Evolutionary conservation across 768 basidiomycete species (phyloP).

Genomic region (Steccherinum ochraceum): DNA sequence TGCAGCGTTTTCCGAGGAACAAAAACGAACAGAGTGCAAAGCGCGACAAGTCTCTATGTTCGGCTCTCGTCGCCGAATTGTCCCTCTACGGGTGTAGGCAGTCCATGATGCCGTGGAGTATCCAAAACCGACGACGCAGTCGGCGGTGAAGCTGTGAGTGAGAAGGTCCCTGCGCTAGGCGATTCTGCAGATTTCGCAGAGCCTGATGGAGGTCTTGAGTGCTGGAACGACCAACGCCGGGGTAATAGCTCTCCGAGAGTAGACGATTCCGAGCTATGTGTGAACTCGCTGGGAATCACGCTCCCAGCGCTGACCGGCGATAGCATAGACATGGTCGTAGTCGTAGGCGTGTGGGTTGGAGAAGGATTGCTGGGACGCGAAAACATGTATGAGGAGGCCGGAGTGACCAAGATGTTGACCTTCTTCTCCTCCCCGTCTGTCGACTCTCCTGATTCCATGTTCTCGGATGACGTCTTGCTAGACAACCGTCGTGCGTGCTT

Average conservation of each 20-base stretch:
- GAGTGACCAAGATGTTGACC: constrained; percentile 8
- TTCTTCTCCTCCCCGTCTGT: constrained; percentile 17
- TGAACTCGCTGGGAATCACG: constrained; percentile 7
- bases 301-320: constrained; percentile 14
- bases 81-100: background rate
- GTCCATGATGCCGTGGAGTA: background rate
- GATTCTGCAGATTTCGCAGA: constrained; percentile 17
- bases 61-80: background rate
- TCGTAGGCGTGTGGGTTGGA: constrained; percentile 16
- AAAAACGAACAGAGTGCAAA: background rate
- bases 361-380: constrained; percentile 20
- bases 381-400: constrained; percentile 12
- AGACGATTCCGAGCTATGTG: constrained; percentile 10
- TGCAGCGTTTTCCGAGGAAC: too few species aligned
- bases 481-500: constrained; percentile 9
- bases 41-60: background rate
- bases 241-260: constrained; percentile 23
- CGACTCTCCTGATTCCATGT: constrained; percentile 14
- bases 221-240: constrained; percentile 23
- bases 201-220: constrained; percentile 20
- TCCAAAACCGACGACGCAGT: background rate
- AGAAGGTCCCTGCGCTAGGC: background rate
- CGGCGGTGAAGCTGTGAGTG: constrained; percentile 4
- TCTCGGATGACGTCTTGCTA: constrained; percentile 11
- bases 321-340: constrained; percentile 8